Evolutionary conservation across 441 rosid species (phyloP), one percentile per base, ranked within the genome.

Genomic region (Melastoma candidum): DNA sequence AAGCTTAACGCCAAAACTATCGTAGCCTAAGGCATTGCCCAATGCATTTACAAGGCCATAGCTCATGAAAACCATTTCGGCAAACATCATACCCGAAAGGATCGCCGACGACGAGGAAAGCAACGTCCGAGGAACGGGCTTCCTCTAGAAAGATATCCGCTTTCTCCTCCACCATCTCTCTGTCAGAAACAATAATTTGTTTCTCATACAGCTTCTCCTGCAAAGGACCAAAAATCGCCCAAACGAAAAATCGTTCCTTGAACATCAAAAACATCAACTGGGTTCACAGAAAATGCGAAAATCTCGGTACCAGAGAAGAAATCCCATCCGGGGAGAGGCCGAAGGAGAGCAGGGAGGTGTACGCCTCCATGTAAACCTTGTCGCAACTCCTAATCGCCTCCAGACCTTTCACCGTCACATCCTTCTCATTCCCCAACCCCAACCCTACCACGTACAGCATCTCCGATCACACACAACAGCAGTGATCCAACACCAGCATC

Each of bases 81-180:
- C 41, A 36, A 36, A 10, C 7, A 10, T 1, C 55, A 24, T 79
- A 84, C 94, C 97, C 95, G 25, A 90, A 90, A 67, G 97, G 97
- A 67, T 89, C 95, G 3, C 97, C 95, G 27, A 89, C 95, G 62
- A 89, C 95, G 39, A 89, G 95, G 46, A 89, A 89, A 61, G 90
- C 87, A 8, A 84, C 70, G 36, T 86, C 80, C 3, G 72, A 72
- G 11, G 69, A 54, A 39, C 53, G 51, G 59, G 97, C 84, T 63
- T 77, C 87, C 22, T 72, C 64, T 7, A 90, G 76, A 52, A 90
- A 65, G 57, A 43, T 47, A 47, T 83, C 95, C 14, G 82, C 87
- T 54, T 84, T 87, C 59, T 90, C 97, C 69, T 90, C 97, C 48
- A 90, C 95, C 87, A 69, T 78, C 63, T 90, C 96, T 70, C 97